Evolutionary conservation across 805 yeast species (phyloP).

Genomic region (Candida khao-thaluensis): DNA sequence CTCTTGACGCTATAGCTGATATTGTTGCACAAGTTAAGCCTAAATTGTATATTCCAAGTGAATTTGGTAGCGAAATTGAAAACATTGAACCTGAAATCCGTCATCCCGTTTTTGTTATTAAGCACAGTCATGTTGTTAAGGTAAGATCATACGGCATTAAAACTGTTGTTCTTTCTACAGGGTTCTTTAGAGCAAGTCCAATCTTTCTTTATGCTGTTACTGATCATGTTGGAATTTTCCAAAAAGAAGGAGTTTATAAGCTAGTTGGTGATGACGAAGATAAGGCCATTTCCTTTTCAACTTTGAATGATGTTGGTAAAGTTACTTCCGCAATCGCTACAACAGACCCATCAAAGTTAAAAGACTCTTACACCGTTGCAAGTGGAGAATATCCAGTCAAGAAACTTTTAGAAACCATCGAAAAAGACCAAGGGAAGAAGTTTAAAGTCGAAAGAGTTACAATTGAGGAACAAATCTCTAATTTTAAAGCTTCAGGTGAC

Average conservation of each 20-base stretch:
- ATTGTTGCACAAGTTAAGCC: constrained; percentile 36
- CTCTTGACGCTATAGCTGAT: constrained; percentile 21
- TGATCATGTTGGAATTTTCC: constrained; percentile 38
- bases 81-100: constrained; percentile 14
- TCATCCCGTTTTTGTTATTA: constrained; percentile 11
- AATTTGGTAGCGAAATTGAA: constrained; percentile 53
- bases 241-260: constrained; percentile 14
- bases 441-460: not conserved
- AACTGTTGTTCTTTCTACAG: constrained; percentile 43
- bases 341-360: constrained; percentile 36
- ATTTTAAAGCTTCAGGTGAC: not conserved
- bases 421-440: constrained; percentile 7
- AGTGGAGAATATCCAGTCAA: constrained; percentile 39
- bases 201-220: constrained; percentile 31
- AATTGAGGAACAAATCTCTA: not conserved
- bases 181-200: constrained; percentile 26
- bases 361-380: constrained; percentile 36
- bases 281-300: constrained; percentile 33
- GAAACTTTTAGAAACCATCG: constrained; percentile 25
- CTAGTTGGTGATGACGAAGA: not conserved
- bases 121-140: constrained; percentile 38
- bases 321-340: constrained; percentile 42
- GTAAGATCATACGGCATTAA: constrained; percentile 39
- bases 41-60: constrained; percentile 57
- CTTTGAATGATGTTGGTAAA: constrained; percentile 43